phyloP scores from a whole-genome alignment of 2,329 filamentous ascomycete species.

The Fusarium incarnatum region DNA sequence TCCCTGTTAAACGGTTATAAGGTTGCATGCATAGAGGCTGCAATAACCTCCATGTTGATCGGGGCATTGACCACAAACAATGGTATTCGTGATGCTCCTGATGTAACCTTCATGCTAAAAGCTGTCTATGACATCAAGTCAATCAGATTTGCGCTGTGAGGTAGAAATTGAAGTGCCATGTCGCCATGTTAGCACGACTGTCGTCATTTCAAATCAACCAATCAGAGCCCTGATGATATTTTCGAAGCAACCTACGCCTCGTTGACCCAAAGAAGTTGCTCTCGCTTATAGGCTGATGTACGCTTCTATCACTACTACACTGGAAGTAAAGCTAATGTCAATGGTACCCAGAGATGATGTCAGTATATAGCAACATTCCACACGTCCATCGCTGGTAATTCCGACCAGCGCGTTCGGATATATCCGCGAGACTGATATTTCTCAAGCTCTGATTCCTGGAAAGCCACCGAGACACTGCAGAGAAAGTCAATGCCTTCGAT shows the following conservation, averaged over 20 bases:
- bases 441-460: too few relatives aligned
- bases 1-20: constrained; percentile 9
- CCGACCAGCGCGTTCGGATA: background rate
- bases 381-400: too few relatives aligned
- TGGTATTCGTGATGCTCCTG: background rate
- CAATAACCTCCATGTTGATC: background rate
- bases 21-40: background rate
- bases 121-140: constrained; percentile 16
- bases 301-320: background rate
- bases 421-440: background rate
- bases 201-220: constrained; percentile 20
- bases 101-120: background rate
- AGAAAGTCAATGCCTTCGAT: background rate
- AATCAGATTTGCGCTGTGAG: background rate
- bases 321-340: background rate
- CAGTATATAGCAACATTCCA: background rate
- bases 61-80: background rate
- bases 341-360: background rate
- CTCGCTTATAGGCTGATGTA: background rate
- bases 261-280: background rate
- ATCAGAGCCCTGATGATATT: background rate
- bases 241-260: background rate
- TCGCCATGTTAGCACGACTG: constrained; percentile 28
- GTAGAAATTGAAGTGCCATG: background rate
- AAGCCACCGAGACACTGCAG: background rate